Percentiles rank a stretch among this genome's conserved stretches.
Evolutionary conservation across 2,329 filamentous ascomycete species (phyloP).

Genomic region (Podosphaera leucotricha): DNA sequence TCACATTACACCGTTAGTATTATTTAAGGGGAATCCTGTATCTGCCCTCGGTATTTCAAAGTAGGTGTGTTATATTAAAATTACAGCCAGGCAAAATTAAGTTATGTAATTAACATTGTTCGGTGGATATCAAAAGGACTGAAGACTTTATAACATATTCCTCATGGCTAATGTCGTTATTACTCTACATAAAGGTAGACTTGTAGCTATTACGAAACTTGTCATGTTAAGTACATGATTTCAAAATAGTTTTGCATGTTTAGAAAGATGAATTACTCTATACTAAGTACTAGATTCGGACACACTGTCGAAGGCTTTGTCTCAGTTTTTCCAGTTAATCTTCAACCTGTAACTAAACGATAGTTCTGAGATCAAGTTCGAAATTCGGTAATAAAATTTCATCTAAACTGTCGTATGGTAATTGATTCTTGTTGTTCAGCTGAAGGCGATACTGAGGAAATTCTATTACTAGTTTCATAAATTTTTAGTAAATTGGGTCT

Average conservation of each 20-base stretch:
- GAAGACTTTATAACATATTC: background rate
- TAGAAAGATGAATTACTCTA: too few species aligned
- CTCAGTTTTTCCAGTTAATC: too few species aligned
- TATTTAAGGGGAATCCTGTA: slow-evolving; percentile 11
- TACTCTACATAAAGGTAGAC: background rate
- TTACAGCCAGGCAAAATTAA: background rate
- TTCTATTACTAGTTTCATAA: background rate
- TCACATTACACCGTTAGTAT: slow-evolving; percentile 10
- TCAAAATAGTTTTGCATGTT: background rate
- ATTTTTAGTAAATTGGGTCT: background rate
- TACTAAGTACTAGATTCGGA: too few species aligned
- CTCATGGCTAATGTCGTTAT: background rate
- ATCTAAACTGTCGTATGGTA: too few species aligned
- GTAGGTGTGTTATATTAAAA: background rate
- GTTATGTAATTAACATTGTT: background rate
- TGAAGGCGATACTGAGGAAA: background rate
- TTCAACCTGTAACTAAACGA: too few species aligned
- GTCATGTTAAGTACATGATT: background rate
- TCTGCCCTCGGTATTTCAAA: slow-evolving; percentile 1
- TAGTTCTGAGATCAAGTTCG: too few species aligned
- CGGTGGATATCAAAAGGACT: background rate
- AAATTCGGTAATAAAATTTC: too few species aligned
- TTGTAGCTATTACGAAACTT: background rate
- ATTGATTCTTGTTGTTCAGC: background rate
- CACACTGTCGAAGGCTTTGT: too few species aligned